Evolutionary conservation across 768 basidiomycete genomes (phyloP).

Genomic region (Russula vinacea): DNA sequence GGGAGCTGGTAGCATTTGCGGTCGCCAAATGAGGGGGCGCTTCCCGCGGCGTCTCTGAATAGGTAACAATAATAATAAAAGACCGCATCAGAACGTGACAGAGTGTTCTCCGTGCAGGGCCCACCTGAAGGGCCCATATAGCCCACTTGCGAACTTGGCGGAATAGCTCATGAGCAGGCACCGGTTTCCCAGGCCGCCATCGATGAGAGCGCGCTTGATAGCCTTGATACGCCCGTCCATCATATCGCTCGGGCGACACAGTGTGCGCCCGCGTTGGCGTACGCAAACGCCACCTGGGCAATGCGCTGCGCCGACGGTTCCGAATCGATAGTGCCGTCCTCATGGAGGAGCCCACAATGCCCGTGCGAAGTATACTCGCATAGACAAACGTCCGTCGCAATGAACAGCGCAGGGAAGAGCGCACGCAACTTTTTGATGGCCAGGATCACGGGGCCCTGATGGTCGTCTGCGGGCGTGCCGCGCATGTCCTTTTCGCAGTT

Average conservation of each 20-base stretch:
- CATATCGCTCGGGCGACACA: constrained; percentile 99
- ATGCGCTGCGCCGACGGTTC: constrained; percentile 81
- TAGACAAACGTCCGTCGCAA: constrained; percentile 95
- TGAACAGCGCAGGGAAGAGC: constrained; percentile 81
- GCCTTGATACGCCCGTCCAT: constrained; percentile 94
- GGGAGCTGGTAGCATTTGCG: constrained; percentile 99
- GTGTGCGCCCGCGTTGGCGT: constrained; percentile 94
- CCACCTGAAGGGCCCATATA: constrained; percentile 96
- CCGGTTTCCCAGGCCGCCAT: constrained; percentile 78
- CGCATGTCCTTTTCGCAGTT: constrained; percentile 73
- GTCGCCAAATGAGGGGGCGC: constrained; percentile 90
- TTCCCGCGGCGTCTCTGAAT: constrained; percentile 93
- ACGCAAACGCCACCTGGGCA: constrained; percentile 86
- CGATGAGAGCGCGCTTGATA: constrained; percentile 85
- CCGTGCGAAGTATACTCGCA: constrained; percentile 99
- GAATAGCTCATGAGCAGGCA: constrained; percentile 96
- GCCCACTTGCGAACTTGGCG: constrained; percentile 92
- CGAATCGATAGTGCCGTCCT: constrained; percentile 75
- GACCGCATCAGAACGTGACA: neutral
- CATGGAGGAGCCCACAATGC: constrained; percentile 82
- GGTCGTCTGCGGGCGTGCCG: constrained; percentile 89
- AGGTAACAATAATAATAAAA: neutral
- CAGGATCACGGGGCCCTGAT: constrained; percentile 85
- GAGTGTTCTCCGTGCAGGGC: constrained; percentile 23
- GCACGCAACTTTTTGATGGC: constrained; percentile 76